Conservation (phyloP, 352 stramenopile species). For the Phytophthora pistaciae region DNA sequence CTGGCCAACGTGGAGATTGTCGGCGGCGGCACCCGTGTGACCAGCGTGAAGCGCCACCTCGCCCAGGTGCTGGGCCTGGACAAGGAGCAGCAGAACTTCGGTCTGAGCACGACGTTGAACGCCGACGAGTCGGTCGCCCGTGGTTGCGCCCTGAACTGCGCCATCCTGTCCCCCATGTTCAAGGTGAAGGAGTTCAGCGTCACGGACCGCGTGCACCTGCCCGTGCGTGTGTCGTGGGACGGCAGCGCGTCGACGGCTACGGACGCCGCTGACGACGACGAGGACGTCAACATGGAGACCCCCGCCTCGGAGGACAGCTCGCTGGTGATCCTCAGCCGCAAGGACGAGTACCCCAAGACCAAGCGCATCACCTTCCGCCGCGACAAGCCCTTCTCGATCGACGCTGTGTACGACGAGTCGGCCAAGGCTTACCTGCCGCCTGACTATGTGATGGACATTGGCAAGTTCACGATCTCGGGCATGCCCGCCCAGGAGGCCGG, state of each 20-base stretch:
- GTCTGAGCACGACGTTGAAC: slow-evolving; percentile 99
- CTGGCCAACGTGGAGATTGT: slow-evolving; percentile 96
- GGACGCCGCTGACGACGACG: slow-evolving; percentile 72
- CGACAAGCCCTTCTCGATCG: slow-evolving; percentile 94
- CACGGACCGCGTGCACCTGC: slow-evolving; percentile 90
- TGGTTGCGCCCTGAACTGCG: slow-evolving; percentile 98
- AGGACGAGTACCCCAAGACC: slow-evolving; percentile 97
- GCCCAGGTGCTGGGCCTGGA: slow-evolving; percentile 93
- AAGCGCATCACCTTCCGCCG: slow-evolving; percentile 97
- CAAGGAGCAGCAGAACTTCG: slow-evolving; percentile 95
- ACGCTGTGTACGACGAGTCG: slow-evolving; percentile 90
- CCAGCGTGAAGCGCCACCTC: slow-evolving; percentile 96
- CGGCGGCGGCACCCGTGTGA: slow-evolving; percentile 96
- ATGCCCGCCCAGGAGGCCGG: slow-evolving; percentile 79
- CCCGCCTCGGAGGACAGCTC: slow-evolving; percentile 68
- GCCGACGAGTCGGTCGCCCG: slow-evolving; percentile 98
- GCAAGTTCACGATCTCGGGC: slow-evolving; percentile 94
- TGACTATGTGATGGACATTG: slow-evolving; percentile 85
- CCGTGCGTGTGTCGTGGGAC: slow-evolving; percentile 96
- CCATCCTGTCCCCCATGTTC: slow-evolving; percentile 98
- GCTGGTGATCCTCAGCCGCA: slow-evolving; percentile 96
- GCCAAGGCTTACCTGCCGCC: slow-evolving; percentile 71
- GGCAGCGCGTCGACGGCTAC: slow-evolving; percentile 58
- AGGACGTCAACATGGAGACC: slow-evolving; percentile 87
- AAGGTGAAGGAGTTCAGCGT: slow-evolving; percentile 96